Evolutionary conservation across 352 stramenopile genomes (phyloP).

Genomic region (Pythium biforme): DNA sequence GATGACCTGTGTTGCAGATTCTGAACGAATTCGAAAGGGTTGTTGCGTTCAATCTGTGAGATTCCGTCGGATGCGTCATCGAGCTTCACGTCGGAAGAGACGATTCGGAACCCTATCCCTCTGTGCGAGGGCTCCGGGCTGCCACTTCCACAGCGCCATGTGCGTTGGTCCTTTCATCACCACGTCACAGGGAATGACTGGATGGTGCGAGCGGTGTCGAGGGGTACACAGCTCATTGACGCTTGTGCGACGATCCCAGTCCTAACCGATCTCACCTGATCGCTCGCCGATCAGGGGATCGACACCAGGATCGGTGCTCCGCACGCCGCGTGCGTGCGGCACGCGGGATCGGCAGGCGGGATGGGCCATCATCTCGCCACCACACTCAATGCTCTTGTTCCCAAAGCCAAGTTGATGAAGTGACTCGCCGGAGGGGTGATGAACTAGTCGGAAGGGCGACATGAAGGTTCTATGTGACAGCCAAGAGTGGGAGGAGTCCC

Average conservation of each 20-base stretch:
- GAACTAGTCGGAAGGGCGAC: background rate
- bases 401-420: background rate
- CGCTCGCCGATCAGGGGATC: background rate
- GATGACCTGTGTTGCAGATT: conserved; percentile 12
- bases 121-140: background rate
- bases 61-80: conserved; percentile 25
- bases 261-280: background rate
- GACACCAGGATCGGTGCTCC: background rate
- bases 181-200: conserved; percentile 27
- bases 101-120: background rate
- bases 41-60: conserved; percentile 9
- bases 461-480: conserved; percentile 20
- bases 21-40: conserved; percentile 13
- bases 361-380: background rate
- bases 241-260: background rate
- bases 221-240: background rate
- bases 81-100: conserved; percentile 1
- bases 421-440: background rate
- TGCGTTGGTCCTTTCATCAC: conserved; percentile 8
- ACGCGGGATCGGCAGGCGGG: background rate
- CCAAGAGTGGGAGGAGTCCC: conserved; percentile 6
- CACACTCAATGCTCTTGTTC: background rate
- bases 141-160: conserved; percentile 20
- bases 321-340: too few relatives aligned
- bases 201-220: background rate